Conservation (phyloP, 192 early-diverging fungal genomes). For the Mortierella claussenii region DNA sequence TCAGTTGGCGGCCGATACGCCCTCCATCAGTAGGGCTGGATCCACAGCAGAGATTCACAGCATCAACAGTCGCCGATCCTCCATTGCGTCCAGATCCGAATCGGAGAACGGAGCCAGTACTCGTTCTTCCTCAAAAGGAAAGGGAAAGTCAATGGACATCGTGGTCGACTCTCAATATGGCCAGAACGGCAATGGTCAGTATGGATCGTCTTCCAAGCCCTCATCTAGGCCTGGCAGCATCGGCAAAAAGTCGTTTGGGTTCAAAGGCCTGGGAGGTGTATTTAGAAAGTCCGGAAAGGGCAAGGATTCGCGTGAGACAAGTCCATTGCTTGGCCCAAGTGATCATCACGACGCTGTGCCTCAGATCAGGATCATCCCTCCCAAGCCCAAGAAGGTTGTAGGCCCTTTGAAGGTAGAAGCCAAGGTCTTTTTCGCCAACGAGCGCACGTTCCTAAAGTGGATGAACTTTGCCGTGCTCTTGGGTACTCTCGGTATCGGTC, state of each 20-base stretch:
- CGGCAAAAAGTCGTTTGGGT: slow-evolving; percentile 37
- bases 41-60: slow-evolving; percentile 46
- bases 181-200: slow-evolving; percentile 12
- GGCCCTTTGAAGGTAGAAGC: slow-evolving; percentile 80
- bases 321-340: slow-evolving; percentile 38
- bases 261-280: slow-evolving; percentile 45
- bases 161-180: slow-evolving; percentile 42
- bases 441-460: slow-evolving; percentile 88
- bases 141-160: slow-evolving; percentile 42
- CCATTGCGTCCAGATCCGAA: slow-evolving; percentile 32
- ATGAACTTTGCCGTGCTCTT: slow-evolving; percentile 80
- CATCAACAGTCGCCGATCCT: slow-evolving; percentile 45
- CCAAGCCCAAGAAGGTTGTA: slow-evolving; percentile 57
- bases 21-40: slow-evolving; percentile 34
- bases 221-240: slow-evolving; percentile 27
- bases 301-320: slow-evolving; percentile 28
- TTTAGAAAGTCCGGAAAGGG: slow-evolving; percentile 32
- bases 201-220: slow-evolving; percentile 15
- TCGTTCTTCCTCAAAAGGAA: slow-evolving; percentile 41
- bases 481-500: slow-evolving; percentile 72
- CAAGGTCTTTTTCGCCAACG: slow-evolving; percentile 90
- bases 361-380: slow-evolving; percentile 50
- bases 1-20: slow-evolving; percentile 31
- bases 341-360: slow-evolving; percentile 17
- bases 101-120: slow-evolving; percentile 27